Base-by-base conservation (phyloP, 2,329 filamentous ascomycete genomes). In the Hypoxylon sp. region DNA sequence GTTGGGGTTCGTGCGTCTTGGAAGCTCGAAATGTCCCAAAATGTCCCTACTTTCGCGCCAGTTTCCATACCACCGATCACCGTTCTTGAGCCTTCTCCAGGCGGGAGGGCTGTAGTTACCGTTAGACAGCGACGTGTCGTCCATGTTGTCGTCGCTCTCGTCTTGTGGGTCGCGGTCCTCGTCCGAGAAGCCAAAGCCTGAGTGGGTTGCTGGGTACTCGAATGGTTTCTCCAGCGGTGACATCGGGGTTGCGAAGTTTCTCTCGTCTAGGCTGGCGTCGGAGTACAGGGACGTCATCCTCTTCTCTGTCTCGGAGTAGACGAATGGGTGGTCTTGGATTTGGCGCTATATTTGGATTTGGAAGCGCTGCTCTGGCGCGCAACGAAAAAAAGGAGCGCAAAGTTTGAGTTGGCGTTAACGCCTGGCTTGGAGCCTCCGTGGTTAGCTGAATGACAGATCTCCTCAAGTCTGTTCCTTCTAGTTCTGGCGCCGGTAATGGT, bases 51-150 rank as follows among this genome's bases (percentile, higher is more conserved):
- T 80, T 67, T 80, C 79, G 71, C 85, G 84, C 84, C 90, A 89
- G 75, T 89, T 88, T 68, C 85, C 85, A 72, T 81, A 85, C 76
- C 82, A 86, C 74, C 83, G 81, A 70, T 83, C 81, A 72, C 85
- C 86, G 82, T 87, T 87, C 80, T 81, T 83, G 77, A 87, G 84
- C 70, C 85, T 84, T 74, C 84, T 82, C 86, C 86, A 88, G 49
- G 86, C 86, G 68, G 86, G 86, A 60, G 86, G 86, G 73, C 83
- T 87, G 80, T 85, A 88, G 67, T 85, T 85, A 82, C 84, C 84
- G 73, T 69, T 81, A 74, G 85, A 87, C 33, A 73, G 71, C 38
- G 77, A 78, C 36, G 62, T 64, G 66, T 74, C 83, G 79, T 81
- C 81, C 77, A 80, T 73, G 70, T 72, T 73, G 69, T 73, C 74